Percentiles rank a stretch among this genome's conserved stretches.
Conservation (phyloP, 2,329 filamentous ascomycete genomes). For the Alternaria arbusti region DNA sequence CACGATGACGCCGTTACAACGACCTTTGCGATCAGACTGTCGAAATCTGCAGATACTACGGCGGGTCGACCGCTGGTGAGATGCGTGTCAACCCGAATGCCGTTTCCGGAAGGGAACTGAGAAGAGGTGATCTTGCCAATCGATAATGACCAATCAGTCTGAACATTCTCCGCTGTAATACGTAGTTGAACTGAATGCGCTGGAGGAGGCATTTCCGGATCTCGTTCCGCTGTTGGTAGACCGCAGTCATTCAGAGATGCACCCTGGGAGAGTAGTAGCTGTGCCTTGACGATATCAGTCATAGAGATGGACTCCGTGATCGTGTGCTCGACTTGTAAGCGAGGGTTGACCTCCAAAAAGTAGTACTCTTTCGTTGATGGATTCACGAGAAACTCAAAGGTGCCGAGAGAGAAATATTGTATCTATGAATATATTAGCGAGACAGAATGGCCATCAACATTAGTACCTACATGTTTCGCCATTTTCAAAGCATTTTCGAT, state of each 20-base stretch:
- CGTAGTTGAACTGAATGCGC: constrained; percentile 62
- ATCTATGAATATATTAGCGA: constrained; percentile 44
- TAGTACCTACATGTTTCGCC: constrained; percentile 52
- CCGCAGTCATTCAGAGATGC: constrained; percentile 48
- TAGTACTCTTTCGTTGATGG: constrained; percentile 58
- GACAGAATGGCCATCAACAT: not conserved
- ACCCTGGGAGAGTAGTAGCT: constrained; percentile 63
- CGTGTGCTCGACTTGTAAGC: constrained; percentile 68
- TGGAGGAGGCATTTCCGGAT: constrained; percentile 48
- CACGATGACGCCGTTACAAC: constrained; percentile 63
- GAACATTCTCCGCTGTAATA: constrained; percentile 63
- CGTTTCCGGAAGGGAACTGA: constrained; percentile 63
- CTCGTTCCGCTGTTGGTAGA: constrained; percentile 27
- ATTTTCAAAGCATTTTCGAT: constrained; percentile 62
- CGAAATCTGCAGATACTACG: constrained; percentile 62
- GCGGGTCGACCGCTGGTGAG: constrained; percentile 52
- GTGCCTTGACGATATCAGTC: constrained; percentile 62
- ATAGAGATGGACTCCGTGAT: constrained; percentile 64
- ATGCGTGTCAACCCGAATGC: constrained; percentile 64
- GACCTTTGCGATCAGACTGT: constrained; percentile 66
- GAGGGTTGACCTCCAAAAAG: constrained; percentile 67
- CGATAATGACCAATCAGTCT: constrained; percentile 61
- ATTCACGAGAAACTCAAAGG: constrained; percentile 69
- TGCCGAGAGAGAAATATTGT: constrained; percentile 65
- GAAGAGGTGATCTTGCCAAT: constrained; percentile 66